Conservation (phyloP, 305 asterid genomes). For the Lippia alba region DNA sequence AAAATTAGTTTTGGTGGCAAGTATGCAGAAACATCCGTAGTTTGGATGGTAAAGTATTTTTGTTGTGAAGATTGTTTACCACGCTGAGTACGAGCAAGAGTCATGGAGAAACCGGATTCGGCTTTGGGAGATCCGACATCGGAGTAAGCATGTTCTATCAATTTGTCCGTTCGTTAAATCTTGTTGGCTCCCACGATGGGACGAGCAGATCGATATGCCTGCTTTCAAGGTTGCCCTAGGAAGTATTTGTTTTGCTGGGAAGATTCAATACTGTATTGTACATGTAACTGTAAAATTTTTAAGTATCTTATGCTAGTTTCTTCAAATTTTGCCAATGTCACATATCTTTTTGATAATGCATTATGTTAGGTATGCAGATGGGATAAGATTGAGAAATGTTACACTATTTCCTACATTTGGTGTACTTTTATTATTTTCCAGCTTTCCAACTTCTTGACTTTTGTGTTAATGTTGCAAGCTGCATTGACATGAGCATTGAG, state of each 20-base stretch:
- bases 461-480: neutral
- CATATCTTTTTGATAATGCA: neutral
- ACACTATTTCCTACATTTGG: too few relatives aligned
- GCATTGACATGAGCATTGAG: too few relatives aligned
- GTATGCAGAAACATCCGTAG: too few relatives aligned
- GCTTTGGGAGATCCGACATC: neutral
- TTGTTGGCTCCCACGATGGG: slow-evolving; percentile 25
- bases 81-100: neutral
- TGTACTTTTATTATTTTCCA: too few relatives aligned
- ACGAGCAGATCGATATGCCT: neutral
- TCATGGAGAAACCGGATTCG: neutral
- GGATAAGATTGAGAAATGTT: too few relatives aligned
- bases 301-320: neutral
- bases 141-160: neutral
- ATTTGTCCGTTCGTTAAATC: slow-evolving; percentile 40
- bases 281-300: neutral
- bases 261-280: neutral
- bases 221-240: neutral
- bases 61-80: slow-evolving; percentile 9
- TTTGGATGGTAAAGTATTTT: neutral
- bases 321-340: neutral
- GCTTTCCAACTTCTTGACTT: neutral
- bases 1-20: too few relatives aligned
- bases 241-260: neutral
- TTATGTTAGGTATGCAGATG: neutral